Conservation (phyloP, 2,329 filamentous ascomycete genomes). For the Aspergillus proliferans region DNA sequence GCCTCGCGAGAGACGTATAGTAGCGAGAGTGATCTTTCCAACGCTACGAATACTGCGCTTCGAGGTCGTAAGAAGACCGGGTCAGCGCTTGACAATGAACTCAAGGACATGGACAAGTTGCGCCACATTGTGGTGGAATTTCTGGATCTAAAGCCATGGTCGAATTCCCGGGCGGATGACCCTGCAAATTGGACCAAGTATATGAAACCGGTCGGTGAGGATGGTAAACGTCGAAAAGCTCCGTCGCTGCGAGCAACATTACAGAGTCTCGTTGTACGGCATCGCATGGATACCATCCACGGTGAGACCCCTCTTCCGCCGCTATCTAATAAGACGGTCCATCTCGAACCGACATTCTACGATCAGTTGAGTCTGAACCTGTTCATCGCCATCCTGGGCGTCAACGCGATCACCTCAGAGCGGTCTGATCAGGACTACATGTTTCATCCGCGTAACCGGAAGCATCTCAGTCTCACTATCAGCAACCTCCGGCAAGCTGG, state of each 20-base stretch:
- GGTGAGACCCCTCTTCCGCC: constrained; percentile 60
- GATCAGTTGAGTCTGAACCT: constrained; percentile 78
- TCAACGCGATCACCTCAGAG: constrained; percentile 85
- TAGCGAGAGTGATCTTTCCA: constrained; percentile 28
- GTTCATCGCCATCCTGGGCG: constrained; percentile 75
- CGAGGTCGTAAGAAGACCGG: constrained; percentile 30
- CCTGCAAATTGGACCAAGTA: constrained; percentile 68
- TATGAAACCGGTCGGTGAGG: constrained; percentile 55
- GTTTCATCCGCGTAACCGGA: constrained; percentile 70
- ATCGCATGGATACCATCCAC: constrained; percentile 65
- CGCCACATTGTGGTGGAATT: constrained; percentile 64
- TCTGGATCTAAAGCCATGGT: constrained; percentile 72
- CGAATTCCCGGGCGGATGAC: constrained; percentile 53
- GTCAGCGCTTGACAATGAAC: constrained; percentile 48
- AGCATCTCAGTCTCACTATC: constrained; percentile 61
- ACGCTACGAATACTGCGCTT: constrained; percentile 27
- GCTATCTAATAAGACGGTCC: constrained; percentile 64
- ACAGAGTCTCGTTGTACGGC: constrained; percentile 75
- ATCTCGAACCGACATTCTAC: constrained; percentile 74
- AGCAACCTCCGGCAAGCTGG: constrained; percentile 75
- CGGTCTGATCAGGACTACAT: constrained; percentile 79
- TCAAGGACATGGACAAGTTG: constrained; percentile 60
- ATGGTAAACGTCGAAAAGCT: constrained; percentile 44
- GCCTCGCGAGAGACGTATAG: constrained; percentile 35
- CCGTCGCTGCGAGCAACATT: constrained; percentile 58